Evolutionary conservation across 2,329 filamentous ascomycete genomes (phyloP).

Genomic region (Alternaria triticimaculans): DNA sequence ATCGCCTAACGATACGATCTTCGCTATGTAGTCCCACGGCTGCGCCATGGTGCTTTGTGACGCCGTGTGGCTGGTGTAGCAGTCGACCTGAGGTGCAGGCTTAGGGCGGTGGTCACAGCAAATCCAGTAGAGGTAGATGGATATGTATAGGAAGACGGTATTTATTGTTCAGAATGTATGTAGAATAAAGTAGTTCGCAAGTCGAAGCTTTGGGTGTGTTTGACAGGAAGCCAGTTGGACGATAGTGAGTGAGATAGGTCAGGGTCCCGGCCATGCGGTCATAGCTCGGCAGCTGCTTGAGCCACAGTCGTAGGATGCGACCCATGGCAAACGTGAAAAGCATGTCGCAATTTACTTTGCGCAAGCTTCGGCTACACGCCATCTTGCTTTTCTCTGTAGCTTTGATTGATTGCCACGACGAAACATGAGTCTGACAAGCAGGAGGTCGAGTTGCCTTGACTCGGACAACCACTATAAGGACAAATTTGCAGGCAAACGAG

Average conservation of each 20-base stretch:
- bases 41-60: constrained; percentile 54
- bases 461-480: background rate
- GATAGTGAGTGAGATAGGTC: constrained; percentile 2
- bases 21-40: constrained; percentile 98
- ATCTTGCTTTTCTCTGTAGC: background rate
- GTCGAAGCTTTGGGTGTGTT: background rate
- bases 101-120: background rate
- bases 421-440: background rate
- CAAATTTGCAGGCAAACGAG: background rate
- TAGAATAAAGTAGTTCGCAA: background rate
- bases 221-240: constrained; percentile 8
- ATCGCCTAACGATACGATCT: constrained; percentile 97
- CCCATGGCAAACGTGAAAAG: background rate
- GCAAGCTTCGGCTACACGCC: background rate
- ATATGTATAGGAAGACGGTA: background rate
- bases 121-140: background rate
- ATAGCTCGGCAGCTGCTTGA: constrained; percentile 21
- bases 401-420: background rate
- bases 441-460: background rate
- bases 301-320: background rate
- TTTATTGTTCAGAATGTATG: background rate
- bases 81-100: background rate
- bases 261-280: constrained; percentile 23
- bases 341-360: background rate
- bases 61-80: constrained; percentile 7